These are phyloP conservation scores for Lachancea quebecensis DNA, from an alignment of 805 yeast species.

Conservation along the genomic window DNA sequence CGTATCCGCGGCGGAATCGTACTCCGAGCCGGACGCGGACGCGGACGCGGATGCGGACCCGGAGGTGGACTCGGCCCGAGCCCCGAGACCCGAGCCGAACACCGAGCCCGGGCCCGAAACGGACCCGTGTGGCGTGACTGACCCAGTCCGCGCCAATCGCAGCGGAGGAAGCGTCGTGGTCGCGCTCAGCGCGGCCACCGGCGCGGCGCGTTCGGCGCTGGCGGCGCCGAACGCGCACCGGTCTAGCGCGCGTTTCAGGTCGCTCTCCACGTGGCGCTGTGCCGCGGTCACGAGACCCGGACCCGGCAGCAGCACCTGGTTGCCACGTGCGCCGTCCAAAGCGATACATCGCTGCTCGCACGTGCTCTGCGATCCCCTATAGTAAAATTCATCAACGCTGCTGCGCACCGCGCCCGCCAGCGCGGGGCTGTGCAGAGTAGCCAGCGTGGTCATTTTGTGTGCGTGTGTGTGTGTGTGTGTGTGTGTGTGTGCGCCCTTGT, in stretches of 20 bases:
- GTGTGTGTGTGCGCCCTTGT: too few species aligned
- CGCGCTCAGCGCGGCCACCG: neutral
- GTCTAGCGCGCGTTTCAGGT: constrained; percentile 18
- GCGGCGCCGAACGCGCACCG: constrained; percentile 12
- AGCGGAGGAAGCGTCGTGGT: neutral
- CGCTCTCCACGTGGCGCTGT: constrained; percentile 12
- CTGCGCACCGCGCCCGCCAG: neutral
- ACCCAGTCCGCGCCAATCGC: too few species aligned
- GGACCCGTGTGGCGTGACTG: too few species aligned
- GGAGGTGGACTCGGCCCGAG: neutral
- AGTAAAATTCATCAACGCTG: neutral
- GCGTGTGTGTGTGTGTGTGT: too few species aligned
- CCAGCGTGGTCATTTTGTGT: too few species aligned
- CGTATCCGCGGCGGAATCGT: neutral
- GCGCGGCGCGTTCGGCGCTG: too few species aligned
- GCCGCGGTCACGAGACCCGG: constrained; percentile 6
- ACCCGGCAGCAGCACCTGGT: constrained; percentile 5
- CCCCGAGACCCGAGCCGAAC: too few species aligned
- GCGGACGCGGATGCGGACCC: neutral
- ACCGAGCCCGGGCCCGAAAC: too few species aligned
- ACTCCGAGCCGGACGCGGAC: neutral
- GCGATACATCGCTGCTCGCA: constrained; percentile 4
- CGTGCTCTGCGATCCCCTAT: neutral
- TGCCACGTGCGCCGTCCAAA: constrained; percentile 3
- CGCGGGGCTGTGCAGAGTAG: too few species aligned